Conservation (phyloP, 257 asterid genomes). For the Fraxinus anomala region DNA sequence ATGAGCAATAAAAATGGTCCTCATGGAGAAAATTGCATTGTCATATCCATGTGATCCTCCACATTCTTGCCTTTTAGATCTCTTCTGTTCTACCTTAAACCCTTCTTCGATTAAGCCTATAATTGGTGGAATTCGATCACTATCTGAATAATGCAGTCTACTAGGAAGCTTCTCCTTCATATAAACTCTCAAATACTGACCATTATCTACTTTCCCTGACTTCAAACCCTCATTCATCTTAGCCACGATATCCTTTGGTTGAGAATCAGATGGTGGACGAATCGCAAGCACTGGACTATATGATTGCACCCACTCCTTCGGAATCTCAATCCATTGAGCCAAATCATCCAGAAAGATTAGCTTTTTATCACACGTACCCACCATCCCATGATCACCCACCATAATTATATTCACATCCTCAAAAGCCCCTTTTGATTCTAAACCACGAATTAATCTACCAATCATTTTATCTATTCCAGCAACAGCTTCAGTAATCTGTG, state of each 20-base stretch:
- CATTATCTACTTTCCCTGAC: slow-evolving; percentile 59
- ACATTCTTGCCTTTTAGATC: slow-evolving; percentile 48
- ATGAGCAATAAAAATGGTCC: slow-evolving; percentile 61
- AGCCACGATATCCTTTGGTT: slow-evolving; percentile 44
- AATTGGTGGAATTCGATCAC: slow-evolving; percentile 57
- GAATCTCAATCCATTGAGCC: slow-evolving; percentile 50
- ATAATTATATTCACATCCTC: slow-evolving; percentile 61
- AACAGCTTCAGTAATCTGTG: slow-evolving; percentile 57
- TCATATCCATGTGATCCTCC: slow-evolving; percentile 87
- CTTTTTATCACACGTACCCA: slow-evolving; percentile 70
- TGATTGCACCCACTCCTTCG: slow-evolving; percentile 62
- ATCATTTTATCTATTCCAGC: slow-evolving; percentile 46
- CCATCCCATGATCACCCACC: slow-evolving; percentile 89
- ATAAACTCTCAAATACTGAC: slow-evolving; percentile 62
- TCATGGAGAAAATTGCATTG: slow-evolving; percentile 69
- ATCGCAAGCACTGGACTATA: slow-evolving; percentile 60
- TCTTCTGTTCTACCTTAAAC: slow-evolving; percentile 58
- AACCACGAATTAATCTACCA: slow-evolving; percentile 61
- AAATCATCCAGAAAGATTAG: slow-evolving; percentile 60
- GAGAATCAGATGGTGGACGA: slow-evolving; percentile 41
- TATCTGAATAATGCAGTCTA: slow-evolving; percentile 58
- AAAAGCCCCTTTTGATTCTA: slow-evolving; percentile 55
- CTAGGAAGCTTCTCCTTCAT: slow-evolving; percentile 68
- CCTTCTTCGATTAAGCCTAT: slow-evolving; percentile 50
- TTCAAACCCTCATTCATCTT: slow-evolving; percentile 65